Conservation (phyloP, 257 asterid species). For the Nemophila menziesii region DNA sequence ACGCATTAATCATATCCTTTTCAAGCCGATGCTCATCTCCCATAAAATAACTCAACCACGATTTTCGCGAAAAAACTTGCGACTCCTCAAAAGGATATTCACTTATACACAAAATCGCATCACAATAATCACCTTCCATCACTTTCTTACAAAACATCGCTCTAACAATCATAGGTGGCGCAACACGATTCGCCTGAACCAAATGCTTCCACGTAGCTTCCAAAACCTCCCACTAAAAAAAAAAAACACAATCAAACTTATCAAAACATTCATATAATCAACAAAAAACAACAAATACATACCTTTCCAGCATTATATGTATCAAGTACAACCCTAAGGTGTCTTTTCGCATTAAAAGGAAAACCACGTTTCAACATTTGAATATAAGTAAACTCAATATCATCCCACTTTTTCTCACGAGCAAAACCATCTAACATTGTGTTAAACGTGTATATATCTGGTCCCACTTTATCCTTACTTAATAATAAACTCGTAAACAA, state of each 20-base stretch:
- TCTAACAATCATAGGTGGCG: slow-evolving; percentile 40
- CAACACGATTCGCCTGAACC: slow-evolving; percentile 33
- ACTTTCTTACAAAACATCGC: slow-evolving; percentile 58
- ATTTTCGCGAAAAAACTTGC: slow-evolving; percentile 44
- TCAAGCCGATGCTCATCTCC: slow-evolving; percentile 34
- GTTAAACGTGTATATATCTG: slow-evolving; percentile 75
- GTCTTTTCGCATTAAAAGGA: slow-evolving; percentile 76
- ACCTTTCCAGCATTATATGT: slow-evolving; percentile 83
- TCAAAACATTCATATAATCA: not conserved
- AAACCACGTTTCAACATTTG: slow-evolving; percentile 66
- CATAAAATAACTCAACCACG: slow-evolving; percentile 48
- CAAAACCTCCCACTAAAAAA: slow-evolving; percentile 39
- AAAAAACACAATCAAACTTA: not conserved
- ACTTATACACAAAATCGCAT: slow-evolving; percentile 41
- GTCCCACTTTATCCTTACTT: slow-evolving; percentile 41
- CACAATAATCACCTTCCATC: slow-evolving; percentile 34
- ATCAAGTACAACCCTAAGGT: slow-evolving; percentile 50
- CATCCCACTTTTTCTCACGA: slow-evolving; percentile 65
- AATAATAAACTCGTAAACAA: slow-evolving; percentile 49
- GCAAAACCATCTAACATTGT: slow-evolving; percentile 70
- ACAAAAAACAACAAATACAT: not conserved
- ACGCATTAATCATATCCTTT: slow-evolving; percentile 23
- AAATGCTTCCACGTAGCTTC: slow-evolving; percentile 71
- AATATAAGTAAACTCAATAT: slow-evolving; percentile 49
- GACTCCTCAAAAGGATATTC: slow-evolving; percentile 35